These are phyloP conservation scores for Dendrocalamus sinicus DNA, from an alignment of 176 grass and related monocot genomes.

Conservation along the genomic window DNA sequence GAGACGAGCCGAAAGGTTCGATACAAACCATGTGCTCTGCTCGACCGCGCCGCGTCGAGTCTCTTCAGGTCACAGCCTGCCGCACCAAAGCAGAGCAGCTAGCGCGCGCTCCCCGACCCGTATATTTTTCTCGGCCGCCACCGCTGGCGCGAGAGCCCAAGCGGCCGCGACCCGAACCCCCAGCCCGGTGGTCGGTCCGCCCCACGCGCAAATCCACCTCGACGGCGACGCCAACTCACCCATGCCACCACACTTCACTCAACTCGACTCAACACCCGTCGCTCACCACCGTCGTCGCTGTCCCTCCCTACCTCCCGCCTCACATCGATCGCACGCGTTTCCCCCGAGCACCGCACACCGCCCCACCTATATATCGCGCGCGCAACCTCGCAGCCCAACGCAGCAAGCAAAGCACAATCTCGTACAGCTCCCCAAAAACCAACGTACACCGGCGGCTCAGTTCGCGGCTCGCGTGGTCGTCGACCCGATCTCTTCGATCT, in stretches of 20 bases:
- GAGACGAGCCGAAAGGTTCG: too few species aligned
- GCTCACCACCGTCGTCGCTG: constrained; percentile 24
- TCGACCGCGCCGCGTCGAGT: background rate
- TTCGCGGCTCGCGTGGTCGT: background rate
- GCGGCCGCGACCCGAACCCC: background rate
- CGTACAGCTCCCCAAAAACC: background rate
- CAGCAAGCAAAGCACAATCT: background rate
- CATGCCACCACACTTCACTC: constrained; percentile 9
- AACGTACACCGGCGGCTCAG: background rate
- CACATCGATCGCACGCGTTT: constrained; percentile 48
- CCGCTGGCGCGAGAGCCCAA: background rate
- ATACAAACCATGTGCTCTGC: background rate
- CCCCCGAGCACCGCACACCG: background rate
- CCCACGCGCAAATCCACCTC: constrained; percentile 51
- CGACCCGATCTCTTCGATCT: background rate
- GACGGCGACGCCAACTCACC: constrained; percentile 6
- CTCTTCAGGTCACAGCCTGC: background rate
- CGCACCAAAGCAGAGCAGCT: background rate
- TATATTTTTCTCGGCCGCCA: background rate
- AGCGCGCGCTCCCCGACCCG: background rate
- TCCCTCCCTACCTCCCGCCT: background rate
- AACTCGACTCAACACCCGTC: background rate
- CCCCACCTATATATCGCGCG: constrained; percentile 27
- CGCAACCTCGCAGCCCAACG: background rate
- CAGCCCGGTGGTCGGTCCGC: constrained; percentile 28